Conservation (phyloP, 257 asterid species). For the Echium plantagineum region DNA sequence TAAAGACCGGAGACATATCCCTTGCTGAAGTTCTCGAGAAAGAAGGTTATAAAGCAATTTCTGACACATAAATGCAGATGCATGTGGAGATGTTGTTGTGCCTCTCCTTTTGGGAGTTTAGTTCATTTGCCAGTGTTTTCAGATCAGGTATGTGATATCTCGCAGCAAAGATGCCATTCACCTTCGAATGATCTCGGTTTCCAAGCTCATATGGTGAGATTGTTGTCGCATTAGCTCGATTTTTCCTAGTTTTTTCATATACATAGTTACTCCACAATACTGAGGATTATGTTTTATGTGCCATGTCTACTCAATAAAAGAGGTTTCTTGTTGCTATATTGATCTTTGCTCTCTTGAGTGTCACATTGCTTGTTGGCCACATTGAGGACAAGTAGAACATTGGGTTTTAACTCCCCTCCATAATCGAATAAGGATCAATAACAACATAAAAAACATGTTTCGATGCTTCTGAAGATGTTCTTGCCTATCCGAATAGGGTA, state of each 20-base stretch:
- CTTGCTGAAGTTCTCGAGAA: constrained; percentile 40
- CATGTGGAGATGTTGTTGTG: neutral
- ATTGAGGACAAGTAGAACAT: too few relatives aligned
- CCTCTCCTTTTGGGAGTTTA: neutral
- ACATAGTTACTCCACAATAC: neutral
- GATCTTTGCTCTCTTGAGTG: neutral
- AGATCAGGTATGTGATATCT: neutral
- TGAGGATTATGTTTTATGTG: neutral
- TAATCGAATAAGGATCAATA: too few relatives aligned
- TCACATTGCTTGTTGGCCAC: neutral
- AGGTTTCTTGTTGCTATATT: neutral
- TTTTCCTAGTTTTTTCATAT: neutral
- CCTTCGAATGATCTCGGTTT: neutral
- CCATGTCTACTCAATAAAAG: neutral
- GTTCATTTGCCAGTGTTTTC: neutral
- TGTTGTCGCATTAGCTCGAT: neutral
- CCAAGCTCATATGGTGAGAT: neutral
- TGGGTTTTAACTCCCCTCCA: too few relatives aligned
- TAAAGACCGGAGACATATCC: constrained; percentile 77
- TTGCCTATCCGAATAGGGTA: too few relatives aligned
- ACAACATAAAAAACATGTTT: too few relatives aligned
- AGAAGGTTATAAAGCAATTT: constrained; percentile 46
- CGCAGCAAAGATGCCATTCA: neutral
- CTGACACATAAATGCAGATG: constrained; percentile 20
- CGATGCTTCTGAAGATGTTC: too few relatives aligned